phyloP scores from a whole-genome alignment of 139 green algal genomes.

The Chlamydomonas eustigma region DNA sequence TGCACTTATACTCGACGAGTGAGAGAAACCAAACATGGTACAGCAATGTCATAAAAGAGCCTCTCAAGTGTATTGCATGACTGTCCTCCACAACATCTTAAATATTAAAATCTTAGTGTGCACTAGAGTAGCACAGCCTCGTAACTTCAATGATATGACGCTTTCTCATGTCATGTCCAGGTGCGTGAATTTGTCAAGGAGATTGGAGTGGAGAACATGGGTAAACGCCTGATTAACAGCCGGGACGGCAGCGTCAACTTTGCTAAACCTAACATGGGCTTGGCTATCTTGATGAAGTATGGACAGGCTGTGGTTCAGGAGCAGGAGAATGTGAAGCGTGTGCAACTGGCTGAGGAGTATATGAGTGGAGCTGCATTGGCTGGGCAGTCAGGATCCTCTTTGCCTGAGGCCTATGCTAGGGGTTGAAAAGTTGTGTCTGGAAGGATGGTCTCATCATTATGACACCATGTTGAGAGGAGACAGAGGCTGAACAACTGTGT shows the following conservation, averaged over 20 bases:
- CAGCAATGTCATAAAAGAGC: too few species aligned
- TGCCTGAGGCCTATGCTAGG: not conserved
- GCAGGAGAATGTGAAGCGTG: constrained; percentile 97
- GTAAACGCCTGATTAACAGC: constrained; percentile 87
- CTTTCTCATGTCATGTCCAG: not conserved
- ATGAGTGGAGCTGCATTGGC: constrained; percentile 79
- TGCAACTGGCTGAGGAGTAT: constrained; percentile 97
- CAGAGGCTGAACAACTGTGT: too few species aligned
- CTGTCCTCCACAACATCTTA: too few species aligned
- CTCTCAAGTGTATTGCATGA: too few species aligned
- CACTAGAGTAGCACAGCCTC: not conserved
- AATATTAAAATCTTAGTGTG: too few species aligned
- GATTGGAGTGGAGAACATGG: constrained; percentile 85
- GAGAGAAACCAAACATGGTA: too few species aligned
- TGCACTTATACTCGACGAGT: too few species aligned
- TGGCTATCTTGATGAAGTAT: constrained; percentile 85
- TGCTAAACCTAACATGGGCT: constrained; percentile 81
- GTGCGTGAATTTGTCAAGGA: constrained; percentile 76
- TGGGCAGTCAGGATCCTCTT: constrained; percentile 44
- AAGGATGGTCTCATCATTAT: too few species aligned
- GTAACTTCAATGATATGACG: constrained; percentile 8
- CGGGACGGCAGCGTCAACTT: constrained; percentile 76
- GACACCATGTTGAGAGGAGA: too few species aligned
- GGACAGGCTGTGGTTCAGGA: constrained; percentile 86
- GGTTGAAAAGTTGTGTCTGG: not conserved